A percentile compares a stretch with the other conserved stretches of the same genome.
phyloP scores from a whole-genome alignment of 2,329 filamentous ascomycete genomes.

The Calonectria pseudoturangicola region DNA sequence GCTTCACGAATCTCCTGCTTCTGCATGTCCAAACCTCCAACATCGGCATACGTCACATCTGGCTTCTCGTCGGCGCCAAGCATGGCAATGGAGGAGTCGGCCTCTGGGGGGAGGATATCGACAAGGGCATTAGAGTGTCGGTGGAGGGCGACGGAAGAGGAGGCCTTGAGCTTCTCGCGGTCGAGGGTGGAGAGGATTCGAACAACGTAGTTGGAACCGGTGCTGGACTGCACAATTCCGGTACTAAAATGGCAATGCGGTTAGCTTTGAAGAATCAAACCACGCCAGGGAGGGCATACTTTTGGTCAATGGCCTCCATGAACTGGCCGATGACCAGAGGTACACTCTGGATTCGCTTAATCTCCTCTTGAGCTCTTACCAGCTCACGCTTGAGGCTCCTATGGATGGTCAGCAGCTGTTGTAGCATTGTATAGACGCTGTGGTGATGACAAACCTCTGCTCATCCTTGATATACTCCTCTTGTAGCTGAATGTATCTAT shows the following conservation, averaged over 20 bases:
- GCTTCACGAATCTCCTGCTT: conserved; percentile 99
- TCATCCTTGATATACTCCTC: conserved; percentile 99
- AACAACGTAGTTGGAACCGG: conserved; percentile 98
- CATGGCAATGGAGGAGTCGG: conserved; percentile 99
- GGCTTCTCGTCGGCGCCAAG: conserved; percentile 97
- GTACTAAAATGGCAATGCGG: conserved; percentile 76
- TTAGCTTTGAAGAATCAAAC: conserved; percentile 34
- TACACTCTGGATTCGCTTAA: conserved; percentile 99
- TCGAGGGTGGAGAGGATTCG: conserved; percentile 98
- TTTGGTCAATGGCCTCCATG: conserved; percentile 99
- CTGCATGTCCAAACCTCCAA: conserved; percentile 99
- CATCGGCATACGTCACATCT: conserved; percentile 97
- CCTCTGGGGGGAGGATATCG: conserved; percentile 98
- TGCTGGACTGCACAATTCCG: conserved; percentile 98
- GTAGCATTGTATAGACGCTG: neutral
- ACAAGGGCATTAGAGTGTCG: conserved; percentile 98
- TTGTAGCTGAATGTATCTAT: conserved; percentile 94
- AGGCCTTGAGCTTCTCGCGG: conserved; percentile 97
- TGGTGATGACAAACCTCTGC: conserved; percentile 78
- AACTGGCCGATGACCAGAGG: conserved; percentile 99
- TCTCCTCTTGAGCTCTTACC: conserved; percentile 97
- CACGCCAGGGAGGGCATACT: conserved; percentile 73
- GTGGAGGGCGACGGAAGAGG: conserved; percentile 97
- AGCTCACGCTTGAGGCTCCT: conserved; percentile 98
- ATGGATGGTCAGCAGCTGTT: conserved; percentile 50